These are phyloP conservation scores for Stemphylium vesicarium DNA, from an alignment of 2,329 filamentous ascomycete genomes.

Conservation along the genomic window DNA sequence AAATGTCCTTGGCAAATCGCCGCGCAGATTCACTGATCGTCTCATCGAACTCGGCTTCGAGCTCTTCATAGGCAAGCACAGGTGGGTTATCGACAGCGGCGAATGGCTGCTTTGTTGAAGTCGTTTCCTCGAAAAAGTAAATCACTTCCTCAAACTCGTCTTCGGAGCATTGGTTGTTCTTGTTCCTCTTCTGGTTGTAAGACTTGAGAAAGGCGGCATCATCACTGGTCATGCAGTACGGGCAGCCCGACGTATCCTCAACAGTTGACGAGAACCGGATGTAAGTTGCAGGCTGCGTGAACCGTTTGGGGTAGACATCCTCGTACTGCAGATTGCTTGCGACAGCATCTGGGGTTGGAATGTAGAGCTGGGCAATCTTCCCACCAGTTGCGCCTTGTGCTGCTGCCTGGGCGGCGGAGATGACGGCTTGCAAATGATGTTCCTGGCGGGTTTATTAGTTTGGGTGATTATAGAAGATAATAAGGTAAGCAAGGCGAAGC, in stretches of 20 bases:
- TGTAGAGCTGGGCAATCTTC: constrained; percentile 68
- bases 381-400: constrained; percentile 58
- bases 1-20: constrained; percentile 76
- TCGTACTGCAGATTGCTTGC: constrained; percentile 79
- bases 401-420: constrained; percentile 66
- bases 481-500: constrained; percentile 18
- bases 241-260: constrained; percentile 87
- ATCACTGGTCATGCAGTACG: constrained; percentile 93
- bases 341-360: constrained; percentile 70
- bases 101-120: constrained; percentile 82
- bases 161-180: constrained; percentile 73
- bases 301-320: constrained; percentile 79
- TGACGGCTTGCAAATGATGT: constrained; percentile 91
- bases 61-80: constrained; percentile 64
- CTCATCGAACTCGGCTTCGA: constrained; percentile 70
- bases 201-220: constrained; percentile 84
- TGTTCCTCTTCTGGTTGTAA: constrained; percentile 78
- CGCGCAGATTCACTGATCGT: constrained; percentile 61
- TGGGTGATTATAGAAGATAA: not conserved
- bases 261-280: constrained; percentile 98
- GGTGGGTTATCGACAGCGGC: constrained; percentile 88
- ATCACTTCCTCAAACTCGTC: constrained; percentile 94
- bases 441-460: constrained; percentile 64
- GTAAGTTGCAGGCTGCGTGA: constrained; percentile 87
- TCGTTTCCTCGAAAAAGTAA: constrained; percentile 91